phyloP scores from a whole-genome alignment of 345 rosid species.

The Lepidium africanum region DNA sequence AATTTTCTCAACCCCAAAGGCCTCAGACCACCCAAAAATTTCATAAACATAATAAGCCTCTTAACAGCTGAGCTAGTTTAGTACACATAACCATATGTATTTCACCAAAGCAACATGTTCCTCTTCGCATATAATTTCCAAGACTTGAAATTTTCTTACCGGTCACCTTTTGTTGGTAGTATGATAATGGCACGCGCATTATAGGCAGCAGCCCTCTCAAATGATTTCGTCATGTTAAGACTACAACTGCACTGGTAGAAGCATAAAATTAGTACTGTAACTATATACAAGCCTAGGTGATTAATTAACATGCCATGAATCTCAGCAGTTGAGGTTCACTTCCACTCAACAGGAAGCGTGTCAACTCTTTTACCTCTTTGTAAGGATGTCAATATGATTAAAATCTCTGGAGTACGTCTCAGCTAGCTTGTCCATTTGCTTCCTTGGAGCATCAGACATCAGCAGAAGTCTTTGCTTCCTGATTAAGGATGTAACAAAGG shows the following conservation, averaged over 20 bases:
- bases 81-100: not conserved
- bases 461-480: slow-evolving; percentile 96
- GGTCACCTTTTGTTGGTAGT: slow-evolving; percentile 74
- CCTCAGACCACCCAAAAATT: not conserved
- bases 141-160: slow-evolving; percentile 37
- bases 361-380: slow-evolving; percentile 57
- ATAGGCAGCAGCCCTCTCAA: slow-evolving; percentile 81
- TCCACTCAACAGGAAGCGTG: not conserved
- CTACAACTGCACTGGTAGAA: slow-evolving; percentile 70
- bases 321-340: not conserved
- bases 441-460: slow-evolving; percentile 94
- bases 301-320: not conserved
- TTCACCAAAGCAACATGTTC: not conserved
- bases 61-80: not conserved
- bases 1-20: not conserved
- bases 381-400: slow-evolving; percentile 76
- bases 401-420: slow-evolving; percentile 72
- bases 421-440: slow-evolving; percentile 82
- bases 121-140: not conserved
- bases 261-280: slow-evolving; percentile 13
- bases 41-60: not conserved
- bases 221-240: slow-evolving; percentile 84
- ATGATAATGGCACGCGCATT: slow-evolving; percentile 86
- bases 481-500: slow-evolving; percentile 13
- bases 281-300: not conserved